Evolutionary conservation across 495 filamentous ascomycete species (phyloP), one percentile per base, ranked within the genome.

Genomic region (Talaromyces liani): DNA sequence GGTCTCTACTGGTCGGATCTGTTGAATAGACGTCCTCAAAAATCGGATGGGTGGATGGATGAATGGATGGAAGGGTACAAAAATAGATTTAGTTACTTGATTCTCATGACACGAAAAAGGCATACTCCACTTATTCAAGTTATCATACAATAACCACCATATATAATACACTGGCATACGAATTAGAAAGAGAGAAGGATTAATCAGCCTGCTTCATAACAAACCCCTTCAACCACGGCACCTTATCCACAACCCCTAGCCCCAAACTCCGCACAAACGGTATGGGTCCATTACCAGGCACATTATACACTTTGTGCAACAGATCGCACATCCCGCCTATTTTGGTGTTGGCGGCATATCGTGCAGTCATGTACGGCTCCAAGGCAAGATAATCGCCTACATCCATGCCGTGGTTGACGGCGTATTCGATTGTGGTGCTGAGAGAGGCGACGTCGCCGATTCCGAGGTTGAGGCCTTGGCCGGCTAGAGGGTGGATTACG

Each of bases 381-480:
- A 98, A 79, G 1, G 86, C 85, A 73, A 93, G 84, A 24, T 82
- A 67, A 47, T 81, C 81, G 31, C 91, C 91, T 31, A 97, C 85
- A 73, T 98, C 94, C 79, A 89, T 87, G 0, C 95, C 94, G 69
- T 93, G 87, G 53, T 75, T 76, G 24, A 95, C 87, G 5, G 91
- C 91, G 63, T 88, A 87, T 65, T 88, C 84, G 60, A 98, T 87
- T 0, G 86, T 87, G 51, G 78, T 77, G 8, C 85, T 85, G 6
- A 98, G 82, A 45, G 87, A 86, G 60, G 90, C 84, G 1, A 93
- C 88, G 71, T 98, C 94, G 18, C 85, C 91, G 62, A 96, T 85
- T 4, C 94, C 94, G 68, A 95, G 91, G 70, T 98, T 98, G 16
- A 98, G 82, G 1, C 94, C 94, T 72, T 98, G 94, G 5, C 94